Evolutionary conservation across 2,329 filamentous ascomycete genomes (phyloP).

Genomic region (Akanthomyces uredinophilus): DNA sequence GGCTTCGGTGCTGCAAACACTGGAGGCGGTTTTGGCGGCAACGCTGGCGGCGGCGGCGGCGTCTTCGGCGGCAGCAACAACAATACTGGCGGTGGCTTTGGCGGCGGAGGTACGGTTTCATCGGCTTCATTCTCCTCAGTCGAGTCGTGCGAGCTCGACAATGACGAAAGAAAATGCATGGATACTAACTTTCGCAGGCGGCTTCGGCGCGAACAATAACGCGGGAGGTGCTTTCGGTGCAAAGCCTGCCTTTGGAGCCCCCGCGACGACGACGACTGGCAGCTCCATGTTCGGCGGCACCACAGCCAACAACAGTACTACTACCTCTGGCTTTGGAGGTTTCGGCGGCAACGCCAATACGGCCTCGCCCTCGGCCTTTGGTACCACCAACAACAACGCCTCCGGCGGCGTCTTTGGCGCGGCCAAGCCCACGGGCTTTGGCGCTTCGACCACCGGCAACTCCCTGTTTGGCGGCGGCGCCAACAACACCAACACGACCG

Average conservation of each 20-base stretch:
- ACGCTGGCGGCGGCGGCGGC: conserved; percentile 22
- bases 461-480: conserved; percentile 44
- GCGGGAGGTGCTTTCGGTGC: conserved; percentile 31
- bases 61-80: conserved; percentile 37
- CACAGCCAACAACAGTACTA: conserved; percentile 32
- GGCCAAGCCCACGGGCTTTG: conserved; percentile 46
- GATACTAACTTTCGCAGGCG: conserved; percentile 22
- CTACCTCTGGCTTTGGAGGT: conserved; percentile 35
- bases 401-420: conserved; percentile 49
- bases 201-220: conserved; percentile 30
- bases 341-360: conserved; percentile 33
- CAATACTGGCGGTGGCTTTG: conserved; percentile 32
- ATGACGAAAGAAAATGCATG: conserved; percentile 9
- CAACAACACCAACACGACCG: conserved; percentile 21
- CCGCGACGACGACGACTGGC: conserved; percentile 32
- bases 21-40: background rate
- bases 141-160: background rate
- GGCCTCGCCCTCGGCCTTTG: conserved; percentile 35
- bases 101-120: conserved; percentile 28
- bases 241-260: conserved; percentile 50
- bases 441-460: conserved; percentile 33
- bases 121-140: background rate
- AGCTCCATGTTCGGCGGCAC: conserved; percentile 42
- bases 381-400: conserved; percentile 24
- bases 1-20: conserved; percentile 27